Percentiles rank a stretch among this genome's conserved stretches.
These are phyloP conservation scores for Mimosa bimucronata DNA, from an alignment of 306 rosid genomes.

Conservation along the genomic window DNA sequence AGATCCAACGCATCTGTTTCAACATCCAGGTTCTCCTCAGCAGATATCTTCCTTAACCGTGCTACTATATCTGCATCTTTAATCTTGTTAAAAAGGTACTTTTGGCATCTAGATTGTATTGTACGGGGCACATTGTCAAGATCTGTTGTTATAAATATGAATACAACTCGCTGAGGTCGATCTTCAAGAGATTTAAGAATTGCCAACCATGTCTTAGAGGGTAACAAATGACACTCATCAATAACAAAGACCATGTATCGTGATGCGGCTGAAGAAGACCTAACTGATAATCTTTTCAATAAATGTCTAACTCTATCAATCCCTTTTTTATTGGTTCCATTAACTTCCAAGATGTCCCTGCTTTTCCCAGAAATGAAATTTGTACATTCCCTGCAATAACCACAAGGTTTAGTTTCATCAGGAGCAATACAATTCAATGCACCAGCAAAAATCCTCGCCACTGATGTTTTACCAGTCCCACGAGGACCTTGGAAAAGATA, in stretches of 20 bases:
- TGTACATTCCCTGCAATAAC: constrained; percentile 85
- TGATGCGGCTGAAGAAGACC: constrained; percentile 57
- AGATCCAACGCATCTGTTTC: constrained; percentile 90
- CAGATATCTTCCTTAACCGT: constrained; percentile 77
- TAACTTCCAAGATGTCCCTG: constrained; percentile 78
- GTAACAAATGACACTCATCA: constrained; percentile 92
- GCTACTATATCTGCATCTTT: constrained; percentile 82
- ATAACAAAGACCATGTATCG: constrained; percentile 76
- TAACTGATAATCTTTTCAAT: constrained; percentile 57
- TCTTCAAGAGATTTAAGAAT: constrained; percentile 93
- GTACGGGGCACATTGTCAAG: constrained; percentile 94
- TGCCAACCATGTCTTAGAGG: constrained; percentile 92
- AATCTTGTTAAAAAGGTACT: constrained; percentile 89
- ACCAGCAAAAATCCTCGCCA: constrained; percentile 89
- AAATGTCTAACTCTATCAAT: constrained; percentile 76
- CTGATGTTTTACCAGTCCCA: constrained; percentile 94
- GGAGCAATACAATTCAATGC: constrained; percentile 87
- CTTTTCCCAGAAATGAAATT: constrained; percentile 77
- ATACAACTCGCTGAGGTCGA: constrained; percentile 85
- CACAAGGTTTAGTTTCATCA: constrained; percentile 85
- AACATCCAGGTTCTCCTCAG: constrained; percentile 76
- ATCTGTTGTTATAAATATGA: constrained; percentile 86
- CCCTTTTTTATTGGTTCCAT: constrained; percentile 87
- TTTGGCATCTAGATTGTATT: constrained; percentile 93
- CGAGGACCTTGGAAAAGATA: constrained; percentile 99